phyloP scores from a whole-genome alignment of 202 grass and related monocot genomes.

The Setaria italica region DNA sequence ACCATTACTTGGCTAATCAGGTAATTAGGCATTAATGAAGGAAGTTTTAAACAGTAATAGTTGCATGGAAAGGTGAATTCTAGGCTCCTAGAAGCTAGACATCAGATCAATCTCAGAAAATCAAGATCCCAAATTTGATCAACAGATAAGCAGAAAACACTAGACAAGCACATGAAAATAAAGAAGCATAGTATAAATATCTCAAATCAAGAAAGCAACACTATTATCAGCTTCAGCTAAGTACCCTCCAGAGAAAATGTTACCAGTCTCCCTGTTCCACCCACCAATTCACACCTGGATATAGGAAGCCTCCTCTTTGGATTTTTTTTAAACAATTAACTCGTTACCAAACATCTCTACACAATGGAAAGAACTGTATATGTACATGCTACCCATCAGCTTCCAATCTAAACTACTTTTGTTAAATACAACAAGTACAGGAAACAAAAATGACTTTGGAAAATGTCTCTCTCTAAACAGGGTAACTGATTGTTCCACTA shows the following conservation, averaged over 20 bases:
- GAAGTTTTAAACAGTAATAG: not conserved
- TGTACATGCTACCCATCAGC: not conserved
- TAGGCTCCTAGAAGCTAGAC: not conserved
- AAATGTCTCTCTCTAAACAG: conserved; percentile 2
- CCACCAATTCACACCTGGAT: not conserved
- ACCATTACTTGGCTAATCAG: not conserved
- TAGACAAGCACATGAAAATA: not conserved
- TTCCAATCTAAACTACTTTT: not conserved
- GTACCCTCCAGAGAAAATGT: not conserved
- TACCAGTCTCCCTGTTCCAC: not conserved
- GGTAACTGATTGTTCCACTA: not conserved
- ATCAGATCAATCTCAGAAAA: not conserved
- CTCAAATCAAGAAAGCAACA: not conserved
- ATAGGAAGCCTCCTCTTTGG: not conserved
- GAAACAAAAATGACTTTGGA: not conserved
- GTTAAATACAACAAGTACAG: not conserved
- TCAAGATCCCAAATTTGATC: not conserved
- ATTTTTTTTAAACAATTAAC: not conserved
- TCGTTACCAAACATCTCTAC: not conserved
- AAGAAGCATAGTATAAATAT: not conserved
- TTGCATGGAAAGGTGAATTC: not conserved
- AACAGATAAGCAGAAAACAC: not conserved
- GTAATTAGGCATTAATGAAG: not conserved
- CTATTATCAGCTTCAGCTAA: not conserved
- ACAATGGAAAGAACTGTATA: not conserved